These are phyloP conservation scores for Singerocomus inundabilis DNA, from an alignment of 1,284 basidiomycete species.

Conservation along the genomic window DNA sequence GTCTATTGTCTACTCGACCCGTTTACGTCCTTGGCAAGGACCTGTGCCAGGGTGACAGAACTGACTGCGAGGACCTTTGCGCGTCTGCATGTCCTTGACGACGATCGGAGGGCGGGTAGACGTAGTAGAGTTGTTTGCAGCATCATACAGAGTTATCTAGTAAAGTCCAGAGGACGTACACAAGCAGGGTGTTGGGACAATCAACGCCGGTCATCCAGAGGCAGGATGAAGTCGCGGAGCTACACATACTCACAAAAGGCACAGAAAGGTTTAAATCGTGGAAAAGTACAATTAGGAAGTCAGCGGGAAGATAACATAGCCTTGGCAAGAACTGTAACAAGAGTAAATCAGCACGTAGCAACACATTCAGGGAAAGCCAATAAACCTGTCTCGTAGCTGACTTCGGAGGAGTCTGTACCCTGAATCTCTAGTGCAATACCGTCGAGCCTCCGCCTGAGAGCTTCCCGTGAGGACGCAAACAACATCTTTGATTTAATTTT, in stretches of 20 bases:
- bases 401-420: constrained; percentile 81
- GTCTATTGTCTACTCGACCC: background rate
- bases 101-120: constrained; percentile 1
- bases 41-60: background rate
- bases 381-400: constrained; percentile 76
- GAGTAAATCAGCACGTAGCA: constrained; percentile 6
- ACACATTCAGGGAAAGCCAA: constrained; percentile 15
- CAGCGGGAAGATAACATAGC: constrained; percentile 13
- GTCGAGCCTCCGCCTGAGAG: constrained; percentile 69
- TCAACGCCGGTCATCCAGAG: constrained; percentile 1
- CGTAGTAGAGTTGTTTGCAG: constrained; percentile 10
- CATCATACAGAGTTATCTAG: constrained; percentile 7
- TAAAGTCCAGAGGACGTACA: constrained; percentile 11
- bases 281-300: constrained; percentile 16
- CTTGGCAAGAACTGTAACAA: constrained; percentile 18
- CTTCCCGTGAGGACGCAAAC: constrained; percentile 90
- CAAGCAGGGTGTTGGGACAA: background rate
- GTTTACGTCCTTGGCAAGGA: constrained; percentile 2
- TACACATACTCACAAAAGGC: constrained; percentile 15
- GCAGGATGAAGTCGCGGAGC: background rate
- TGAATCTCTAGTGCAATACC: constrained; percentile 84
- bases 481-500: constrained; percentile 96
- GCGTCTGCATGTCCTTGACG: background rate
- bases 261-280: constrained; percentile 10
- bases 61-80: background rate